Evolutionary conservation across 2,329 filamentous ascomycete species (phyloP).

Genomic region (Ophiostoma tasmaniense): DNA sequence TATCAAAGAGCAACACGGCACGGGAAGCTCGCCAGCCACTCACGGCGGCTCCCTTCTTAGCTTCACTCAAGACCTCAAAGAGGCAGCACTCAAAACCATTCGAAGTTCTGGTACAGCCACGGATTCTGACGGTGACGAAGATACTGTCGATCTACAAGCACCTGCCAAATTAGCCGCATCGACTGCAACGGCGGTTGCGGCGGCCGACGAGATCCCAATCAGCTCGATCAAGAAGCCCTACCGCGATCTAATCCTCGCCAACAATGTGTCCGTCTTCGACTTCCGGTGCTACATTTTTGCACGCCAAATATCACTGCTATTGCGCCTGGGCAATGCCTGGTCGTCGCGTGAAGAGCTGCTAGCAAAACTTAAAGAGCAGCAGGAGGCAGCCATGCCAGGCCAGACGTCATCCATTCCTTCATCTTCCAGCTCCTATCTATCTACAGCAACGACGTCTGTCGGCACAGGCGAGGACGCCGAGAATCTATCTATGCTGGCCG

Average conservation of each 20-base stretch:
- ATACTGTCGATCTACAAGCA: conserved; percentile 44
- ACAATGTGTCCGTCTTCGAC: conserved; percentile 93
- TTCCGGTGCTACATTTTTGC: conserved; percentile 92
- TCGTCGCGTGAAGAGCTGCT: conserved; percentile 55
- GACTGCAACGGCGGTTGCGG: background rate
- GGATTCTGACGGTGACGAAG: conserved; percentile 28
- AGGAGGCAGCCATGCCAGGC: conserved; percentile 49
- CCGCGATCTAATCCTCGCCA: conserved; percentile 82
- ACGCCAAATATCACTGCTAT: conserved; percentile 71
- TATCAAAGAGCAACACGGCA: conserved; percentile 56
- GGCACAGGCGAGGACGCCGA: conserved; percentile 51
- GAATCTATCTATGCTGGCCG: conserved; percentile 70
- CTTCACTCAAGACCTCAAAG: conserved; percentile 66
- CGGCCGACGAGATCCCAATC: conserved; percentile 43
- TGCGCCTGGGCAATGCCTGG: conserved; percentile 70
- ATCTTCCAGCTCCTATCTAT: conserved; percentile 20
- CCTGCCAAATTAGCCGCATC: background rate
- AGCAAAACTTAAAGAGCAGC: conserved; percentile 53
- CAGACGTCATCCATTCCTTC: background rate
- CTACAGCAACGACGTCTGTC: conserved; percentile 40
- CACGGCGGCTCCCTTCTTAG: conserved; percentile 64
- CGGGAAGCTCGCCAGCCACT: conserved; percentile 49
- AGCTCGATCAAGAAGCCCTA: conserved; percentile 68
- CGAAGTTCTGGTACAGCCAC: conserved; percentile 23
- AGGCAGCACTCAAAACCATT: conserved; percentile 45